A percentile compares a stretch with the other conserved stretches of the same genome.
These are phyloP conservation scores for Tardiomyces digboiensis DNA, from an alignment of 1,139 yeast genomes.

Conservation along the genomic window DNA sequence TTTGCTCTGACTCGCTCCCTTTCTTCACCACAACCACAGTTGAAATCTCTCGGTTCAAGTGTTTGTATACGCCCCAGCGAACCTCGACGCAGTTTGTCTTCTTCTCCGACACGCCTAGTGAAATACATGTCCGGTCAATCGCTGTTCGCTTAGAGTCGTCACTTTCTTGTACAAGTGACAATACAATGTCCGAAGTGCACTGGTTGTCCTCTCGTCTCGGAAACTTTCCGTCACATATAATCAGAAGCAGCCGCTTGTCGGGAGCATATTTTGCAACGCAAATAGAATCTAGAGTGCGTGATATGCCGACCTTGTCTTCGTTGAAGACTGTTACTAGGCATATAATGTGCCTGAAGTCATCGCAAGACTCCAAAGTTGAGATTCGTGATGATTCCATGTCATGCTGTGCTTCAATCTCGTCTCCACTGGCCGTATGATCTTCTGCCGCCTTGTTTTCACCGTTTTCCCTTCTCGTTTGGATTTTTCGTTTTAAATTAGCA, in stretches of 20 bases:
- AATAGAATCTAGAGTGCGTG: slow-evolving; percentile 23
- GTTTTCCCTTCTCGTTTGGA: background rate
- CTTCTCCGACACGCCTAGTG: slow-evolving; percentile 23
- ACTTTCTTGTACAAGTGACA: slow-evolving; percentile 52
- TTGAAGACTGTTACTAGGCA: slow-evolving; percentile 27
- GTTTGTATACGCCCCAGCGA: slow-evolving; percentile 24
- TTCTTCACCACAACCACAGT: slow-evolving; percentile 25
- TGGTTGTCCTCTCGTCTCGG: slow-evolving; percentile 19
- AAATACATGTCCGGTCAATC: slow-evolving; percentile 19
- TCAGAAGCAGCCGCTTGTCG: slow-evolving; percentile 20
- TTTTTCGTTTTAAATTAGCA: background rate
- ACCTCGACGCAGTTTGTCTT: slow-evolving; percentile 24
- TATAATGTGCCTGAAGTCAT: slow-evolving; percentile 35
- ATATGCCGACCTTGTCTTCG: slow-evolving; percentile 21
- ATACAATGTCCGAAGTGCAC: slow-evolving; percentile 24
- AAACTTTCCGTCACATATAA: slow-evolving; percentile 27
- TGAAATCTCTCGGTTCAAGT: slow-evolving; percentile 26
- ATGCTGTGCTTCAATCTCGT: background rate
- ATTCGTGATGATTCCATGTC: no score
- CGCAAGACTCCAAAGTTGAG: background rate
- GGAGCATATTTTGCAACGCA: slow-evolving; percentile 22
- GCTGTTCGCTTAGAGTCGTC: slow-evolving; percentile 17
- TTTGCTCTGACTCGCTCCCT: slow-evolving; percentile 29
- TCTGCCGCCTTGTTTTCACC: slow-evolving; percentile 3
- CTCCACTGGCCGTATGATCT: slow-evolving; percentile 4